Evolutionary conservation across 129 eudicot species (phyloP).

Genomic region (Flaveria sonorensis): DNA sequence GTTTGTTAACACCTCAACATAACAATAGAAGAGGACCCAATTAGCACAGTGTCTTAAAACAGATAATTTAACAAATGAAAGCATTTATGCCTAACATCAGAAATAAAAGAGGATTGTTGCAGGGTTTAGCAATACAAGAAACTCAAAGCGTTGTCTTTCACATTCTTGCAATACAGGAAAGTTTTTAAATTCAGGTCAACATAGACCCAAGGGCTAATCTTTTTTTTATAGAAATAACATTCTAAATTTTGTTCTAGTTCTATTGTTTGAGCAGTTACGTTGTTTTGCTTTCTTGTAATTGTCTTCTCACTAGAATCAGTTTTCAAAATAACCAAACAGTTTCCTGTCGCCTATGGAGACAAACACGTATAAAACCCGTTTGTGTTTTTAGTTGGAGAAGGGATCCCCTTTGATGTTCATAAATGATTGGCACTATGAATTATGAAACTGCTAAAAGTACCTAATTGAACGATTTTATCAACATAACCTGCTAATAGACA

Average conservation of each 20-base stretch:
- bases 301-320: background rate
- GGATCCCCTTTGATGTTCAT: background rate
- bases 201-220: background rate
- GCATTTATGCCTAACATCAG: no score
- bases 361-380: background rate
- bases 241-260: background rate
- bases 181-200: background rate
- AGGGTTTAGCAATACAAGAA: background rate
- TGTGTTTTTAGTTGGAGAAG: background rate
- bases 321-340: background rate
- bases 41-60: constrained; percentile 18
- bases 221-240: background rate
- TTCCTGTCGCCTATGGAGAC: background rate
- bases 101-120: background rate
- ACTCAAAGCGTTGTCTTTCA: background rate
- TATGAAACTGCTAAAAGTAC: background rate
- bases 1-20: constrained; percentile 25
- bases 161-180: background rate
- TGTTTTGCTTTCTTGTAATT: background rate
- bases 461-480: background rate
- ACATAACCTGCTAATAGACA: background rate
- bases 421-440: background rate
- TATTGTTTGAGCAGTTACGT: background rate
- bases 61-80: background rate
- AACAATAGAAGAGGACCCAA: background rate